These are phyloP conservation scores for Vaccinium myrtillus DNA, from an alignment of 148 eudicot genomes.

Conservation along the genomic window DNA sequence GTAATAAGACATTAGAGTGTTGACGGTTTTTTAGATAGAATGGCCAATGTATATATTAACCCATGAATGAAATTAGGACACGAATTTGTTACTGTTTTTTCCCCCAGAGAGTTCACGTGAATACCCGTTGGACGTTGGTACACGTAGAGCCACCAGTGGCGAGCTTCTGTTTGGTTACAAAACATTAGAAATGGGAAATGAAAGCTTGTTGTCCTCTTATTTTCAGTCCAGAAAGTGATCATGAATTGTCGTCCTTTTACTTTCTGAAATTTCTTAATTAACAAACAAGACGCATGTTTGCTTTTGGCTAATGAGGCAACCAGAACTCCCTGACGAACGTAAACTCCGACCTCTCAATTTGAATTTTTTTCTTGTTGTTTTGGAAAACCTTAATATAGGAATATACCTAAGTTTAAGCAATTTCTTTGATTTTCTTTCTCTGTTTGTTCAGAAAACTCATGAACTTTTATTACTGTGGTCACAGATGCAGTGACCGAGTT, in stretches of 20 bases:
- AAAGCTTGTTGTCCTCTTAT: not conserved
- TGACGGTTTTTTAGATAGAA: no score
- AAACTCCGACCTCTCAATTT: not conserved
- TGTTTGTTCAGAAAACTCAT: not conserved
- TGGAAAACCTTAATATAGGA: not conserved
- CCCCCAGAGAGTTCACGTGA: no score
- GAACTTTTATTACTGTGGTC: slow-evolving; percentile 4
- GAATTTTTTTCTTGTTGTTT: not conserved
- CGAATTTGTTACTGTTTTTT: no score
- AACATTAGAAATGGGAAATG: not conserved
- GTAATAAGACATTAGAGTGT: no score
- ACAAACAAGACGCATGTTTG: not conserved
- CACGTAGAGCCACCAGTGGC: no score
- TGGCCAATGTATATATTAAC: no score
- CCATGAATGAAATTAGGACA: no score
- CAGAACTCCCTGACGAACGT: not conserved
- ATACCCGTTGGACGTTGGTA: no score
- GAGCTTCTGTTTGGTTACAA: slow-evolving; percentile 10
- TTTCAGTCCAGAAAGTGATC: not conserved
- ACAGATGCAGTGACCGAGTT: slow-evolving; percentile 94
- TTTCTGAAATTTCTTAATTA: not conserved
- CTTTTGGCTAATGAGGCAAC: slow-evolving; percentile 5
- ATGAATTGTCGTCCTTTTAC: not conserved
- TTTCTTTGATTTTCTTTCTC: slow-evolving; percentile 8
- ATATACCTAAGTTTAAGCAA: not conserved